phyloP scores from a whole-genome alignment of 1,139 yeast genomes.

The Candida sanyaensis region DNA sequence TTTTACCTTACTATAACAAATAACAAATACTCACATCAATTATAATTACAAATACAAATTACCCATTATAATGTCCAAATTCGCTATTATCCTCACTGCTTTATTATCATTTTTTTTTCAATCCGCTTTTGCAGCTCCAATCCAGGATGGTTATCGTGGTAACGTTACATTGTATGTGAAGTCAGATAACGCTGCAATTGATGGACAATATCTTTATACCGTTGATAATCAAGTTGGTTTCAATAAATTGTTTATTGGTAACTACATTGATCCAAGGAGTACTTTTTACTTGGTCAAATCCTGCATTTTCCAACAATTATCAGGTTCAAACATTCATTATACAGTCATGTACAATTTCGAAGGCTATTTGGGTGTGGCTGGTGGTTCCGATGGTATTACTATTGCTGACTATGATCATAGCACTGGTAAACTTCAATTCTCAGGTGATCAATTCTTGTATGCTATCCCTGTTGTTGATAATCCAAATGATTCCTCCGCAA shows the following conservation, averaged over 20 bases:
- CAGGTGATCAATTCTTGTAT: conserved; percentile 3
- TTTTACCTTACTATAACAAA: not conserved
- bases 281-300: conserved; percentile 1
- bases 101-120: conserved; percentile 2
- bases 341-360: not conserved
- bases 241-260: conserved; percentile 1
- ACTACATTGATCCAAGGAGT: conserved; percentile 2
- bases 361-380: conserved; percentile 3
- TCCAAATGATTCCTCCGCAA: conserved; percentile 1
- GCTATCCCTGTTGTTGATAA: conserved; percentile 5
- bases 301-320: not conserved
- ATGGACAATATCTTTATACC: conserved; percentile 2
- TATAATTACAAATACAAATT: not conserved
- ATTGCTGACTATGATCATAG: not conserved
- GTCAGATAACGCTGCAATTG: not conserved
- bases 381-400: conserved; percentile 5
- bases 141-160: conserved; percentile 4
- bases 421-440: not conserved
- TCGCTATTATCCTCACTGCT: conserved; percentile 3
- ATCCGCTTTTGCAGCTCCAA: conserved; percentile 5
- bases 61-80: conserved; percentile 1
- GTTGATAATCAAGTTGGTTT: not conserved
- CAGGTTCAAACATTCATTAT: not conserved
- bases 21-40: not conserved
- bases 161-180: conserved; percentile 3